Percentiles rank a stretch among this genome's conserved stretches.
phyloP scores from a whole-genome alignment of 2,329 filamentous ascomycete species.

The Dendryphion nanum region DNA sequence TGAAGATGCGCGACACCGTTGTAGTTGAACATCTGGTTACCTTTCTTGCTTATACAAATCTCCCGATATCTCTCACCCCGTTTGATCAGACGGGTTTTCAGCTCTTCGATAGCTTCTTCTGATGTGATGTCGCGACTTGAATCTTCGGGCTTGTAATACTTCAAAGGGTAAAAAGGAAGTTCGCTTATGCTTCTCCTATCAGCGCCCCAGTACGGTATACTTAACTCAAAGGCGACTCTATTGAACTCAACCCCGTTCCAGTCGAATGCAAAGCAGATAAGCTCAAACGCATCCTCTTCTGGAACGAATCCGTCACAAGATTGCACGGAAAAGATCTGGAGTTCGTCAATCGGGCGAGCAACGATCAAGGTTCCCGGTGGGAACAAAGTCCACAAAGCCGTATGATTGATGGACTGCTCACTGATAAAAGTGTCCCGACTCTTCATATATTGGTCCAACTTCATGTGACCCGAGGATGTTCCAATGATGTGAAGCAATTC shows the following conservation, averaged over 20 bases:
- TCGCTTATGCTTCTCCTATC: slow-evolving; percentile 1
- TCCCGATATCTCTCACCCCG: background rate
- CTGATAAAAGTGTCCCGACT: no score
- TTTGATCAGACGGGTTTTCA: background rate
- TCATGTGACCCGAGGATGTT: slow-evolving; percentile 4
- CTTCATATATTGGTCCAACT: slow-evolving; percentile 6
- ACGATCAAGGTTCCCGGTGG: slow-evolving; percentile 8
- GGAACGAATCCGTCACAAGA: background rate
- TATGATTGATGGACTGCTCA: background rate
- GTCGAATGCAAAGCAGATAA: slow-evolving; percentile 2
- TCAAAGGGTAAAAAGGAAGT: background rate
- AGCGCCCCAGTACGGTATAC: background rate
- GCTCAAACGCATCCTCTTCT: background rate
- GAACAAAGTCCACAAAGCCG: slow-evolving; percentile 9
- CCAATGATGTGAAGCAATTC: slow-evolving; percentile 6
- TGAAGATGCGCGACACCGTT: background rate
- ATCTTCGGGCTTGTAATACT: background rate
- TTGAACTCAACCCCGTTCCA: slow-evolving; percentile 4
- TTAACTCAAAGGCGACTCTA: background rate
- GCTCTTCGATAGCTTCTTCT: no score
- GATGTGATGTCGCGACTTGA: background rate
- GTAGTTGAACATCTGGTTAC: slow-evolving; percentile 1
- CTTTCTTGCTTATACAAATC: background rate
- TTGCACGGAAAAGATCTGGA: slow-evolving; percentile 7
- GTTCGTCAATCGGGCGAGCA: slow-evolving; percentile 2